A percentile compares a stretch with the other conserved stretches of the same genome.
phyloP scores from a whole-genome alignment of 345 rosid genomes.

The Eucalyptus guilfoylei region DNA sequence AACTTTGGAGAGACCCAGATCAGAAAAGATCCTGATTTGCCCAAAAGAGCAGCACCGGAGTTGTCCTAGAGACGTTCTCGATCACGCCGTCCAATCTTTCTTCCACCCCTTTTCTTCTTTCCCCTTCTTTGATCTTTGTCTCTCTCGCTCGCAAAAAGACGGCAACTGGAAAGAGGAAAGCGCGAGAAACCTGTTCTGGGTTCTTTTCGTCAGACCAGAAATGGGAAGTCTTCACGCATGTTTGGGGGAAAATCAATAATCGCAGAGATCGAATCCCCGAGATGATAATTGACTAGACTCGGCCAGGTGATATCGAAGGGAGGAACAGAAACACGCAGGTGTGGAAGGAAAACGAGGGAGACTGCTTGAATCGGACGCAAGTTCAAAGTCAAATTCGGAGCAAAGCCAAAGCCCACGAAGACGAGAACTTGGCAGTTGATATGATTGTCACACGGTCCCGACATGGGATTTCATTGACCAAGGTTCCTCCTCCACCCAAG shows the following conservation, averaged over 20 bases:
- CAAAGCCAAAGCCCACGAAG: neutral
- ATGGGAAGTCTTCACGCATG: neutral
- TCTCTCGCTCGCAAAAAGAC: neutral
- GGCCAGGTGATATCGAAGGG: neutral
- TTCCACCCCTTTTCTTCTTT: neutral
- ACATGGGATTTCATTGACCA: neutral
- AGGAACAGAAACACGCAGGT: neutral
- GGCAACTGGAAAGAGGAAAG: slow-evolving; percentile 4
- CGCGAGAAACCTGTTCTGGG: neutral
- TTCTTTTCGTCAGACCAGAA: neutral
- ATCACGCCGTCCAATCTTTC: neutral
- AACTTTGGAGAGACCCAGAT: slow-evolving; percentile 26
- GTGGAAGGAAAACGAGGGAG: neutral
- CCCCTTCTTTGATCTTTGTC: neutral
- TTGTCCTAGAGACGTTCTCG: neutral
- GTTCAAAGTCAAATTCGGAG: neutral
- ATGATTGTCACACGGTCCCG: neutral
- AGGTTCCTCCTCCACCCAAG: neutral
- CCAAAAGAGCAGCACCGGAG: neutral
- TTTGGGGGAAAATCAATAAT: neutral
- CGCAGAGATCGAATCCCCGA: neutral
- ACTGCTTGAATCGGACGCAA: neutral
- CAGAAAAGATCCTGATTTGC: slow-evolving; percentile 45
- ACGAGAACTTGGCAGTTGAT: neutral
- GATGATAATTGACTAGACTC: neutral